These are phyloP conservation scores for Clohesyomyces aquaticus DNA, from an alignment of 495 filamentous ascomycete species.

Conservation along the genomic window DNA sequence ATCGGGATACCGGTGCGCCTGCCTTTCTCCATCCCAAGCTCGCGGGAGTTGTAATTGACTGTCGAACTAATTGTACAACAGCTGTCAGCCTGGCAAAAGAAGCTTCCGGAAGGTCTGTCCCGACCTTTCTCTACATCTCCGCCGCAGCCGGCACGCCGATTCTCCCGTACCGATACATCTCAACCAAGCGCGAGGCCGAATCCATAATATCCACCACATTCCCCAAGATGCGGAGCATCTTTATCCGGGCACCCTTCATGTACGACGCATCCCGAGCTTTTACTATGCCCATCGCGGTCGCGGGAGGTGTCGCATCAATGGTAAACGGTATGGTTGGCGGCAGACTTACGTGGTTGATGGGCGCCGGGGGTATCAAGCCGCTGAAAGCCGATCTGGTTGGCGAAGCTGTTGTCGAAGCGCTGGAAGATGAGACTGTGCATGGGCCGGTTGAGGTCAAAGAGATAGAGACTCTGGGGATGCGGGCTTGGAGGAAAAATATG, in stretches of 20 bases:
- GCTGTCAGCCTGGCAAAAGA: constrained; percentile 86
- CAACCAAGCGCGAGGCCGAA: constrained; percentile 91
- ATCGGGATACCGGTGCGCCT: constrained; percentile 73
- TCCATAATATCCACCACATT: constrained; percentile 70
- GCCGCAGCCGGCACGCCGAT: constrained; percentile 83
- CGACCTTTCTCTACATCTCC: constrained; percentile 82
- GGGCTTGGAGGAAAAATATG: constrained; percentile 50
- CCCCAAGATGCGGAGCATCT: constrained; percentile 74
- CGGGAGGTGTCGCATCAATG: constrained; percentile 67
- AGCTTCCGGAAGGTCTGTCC: constrained; percentile 63
- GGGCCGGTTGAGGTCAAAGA: constrained; percentile 47
- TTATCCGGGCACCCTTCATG: constrained; percentile 83
- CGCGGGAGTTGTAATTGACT: too few relatives aligned
- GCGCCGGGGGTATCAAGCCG: constrained; percentile 81
- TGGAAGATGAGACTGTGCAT: constrained; percentile 46
- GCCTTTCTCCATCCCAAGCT: constrained; percentile 1
- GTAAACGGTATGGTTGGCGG: constrained; percentile 77
- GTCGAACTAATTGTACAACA: too few relatives aligned
- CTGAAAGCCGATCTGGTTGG: constrained; percentile 83
- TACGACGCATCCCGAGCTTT: constrained; percentile 81
- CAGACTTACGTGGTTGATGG: constrained; percentile 70
- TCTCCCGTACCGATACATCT: constrained; percentile 83
- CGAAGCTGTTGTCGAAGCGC: constrained; percentile 56
- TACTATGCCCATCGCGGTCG: constrained; percentile 80
- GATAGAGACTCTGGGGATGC: constrained; percentile 47